phyloP scores from a whole-genome alignment of 345 rosid species.

The Rhodomyrtus tomentosa region DNA sequence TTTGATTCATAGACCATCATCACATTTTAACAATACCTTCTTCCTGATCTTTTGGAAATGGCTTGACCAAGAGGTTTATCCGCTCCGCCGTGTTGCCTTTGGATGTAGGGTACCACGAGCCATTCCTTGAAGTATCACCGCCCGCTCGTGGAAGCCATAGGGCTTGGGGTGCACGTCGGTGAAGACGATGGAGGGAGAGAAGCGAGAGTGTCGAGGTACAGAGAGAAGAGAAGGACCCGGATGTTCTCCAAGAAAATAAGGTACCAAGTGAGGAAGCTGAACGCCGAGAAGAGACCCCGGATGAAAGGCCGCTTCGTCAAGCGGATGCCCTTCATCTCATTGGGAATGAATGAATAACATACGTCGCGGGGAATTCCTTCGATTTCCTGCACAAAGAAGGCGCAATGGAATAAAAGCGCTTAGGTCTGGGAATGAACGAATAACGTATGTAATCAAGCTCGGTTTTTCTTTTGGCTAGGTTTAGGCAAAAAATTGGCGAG shows the following conservation, averaged over 20 bases:
- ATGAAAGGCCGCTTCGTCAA: conserved; percentile 97
- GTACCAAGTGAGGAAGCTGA: conserved; percentile 79
- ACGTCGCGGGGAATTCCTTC: not conserved
- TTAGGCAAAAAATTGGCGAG: not conserved
- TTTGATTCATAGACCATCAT: not conserved
- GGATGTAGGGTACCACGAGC: not conserved
- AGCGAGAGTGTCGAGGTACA: conserved; percentile 73
- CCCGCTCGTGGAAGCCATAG: not conserved
- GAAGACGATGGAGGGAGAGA: conserved; percentile 58
- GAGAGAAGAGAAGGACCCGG: conserved; percentile 79
- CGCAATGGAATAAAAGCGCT: no score
- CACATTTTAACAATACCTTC: not conserved
- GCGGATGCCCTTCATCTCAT: conserved; percentile 18
- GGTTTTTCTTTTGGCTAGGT: not conserved
- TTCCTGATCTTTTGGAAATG: not conserved
- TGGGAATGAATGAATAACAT: not conserved
- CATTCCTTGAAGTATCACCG: not conserved
- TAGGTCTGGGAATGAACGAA: no score
- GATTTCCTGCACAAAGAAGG: not conserved
- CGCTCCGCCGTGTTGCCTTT: not conserved
- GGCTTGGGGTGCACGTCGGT: not conserved
- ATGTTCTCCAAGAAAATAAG: conserved; percentile 91
- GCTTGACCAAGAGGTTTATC: not conserved
- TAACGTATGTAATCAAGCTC: not conserved
- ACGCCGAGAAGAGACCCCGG: conserved; percentile 93